phyloP scores from a whole-genome alignment of 2,329 filamentous ascomycete genomes.

The Penicillium brasilianum region DNA sequence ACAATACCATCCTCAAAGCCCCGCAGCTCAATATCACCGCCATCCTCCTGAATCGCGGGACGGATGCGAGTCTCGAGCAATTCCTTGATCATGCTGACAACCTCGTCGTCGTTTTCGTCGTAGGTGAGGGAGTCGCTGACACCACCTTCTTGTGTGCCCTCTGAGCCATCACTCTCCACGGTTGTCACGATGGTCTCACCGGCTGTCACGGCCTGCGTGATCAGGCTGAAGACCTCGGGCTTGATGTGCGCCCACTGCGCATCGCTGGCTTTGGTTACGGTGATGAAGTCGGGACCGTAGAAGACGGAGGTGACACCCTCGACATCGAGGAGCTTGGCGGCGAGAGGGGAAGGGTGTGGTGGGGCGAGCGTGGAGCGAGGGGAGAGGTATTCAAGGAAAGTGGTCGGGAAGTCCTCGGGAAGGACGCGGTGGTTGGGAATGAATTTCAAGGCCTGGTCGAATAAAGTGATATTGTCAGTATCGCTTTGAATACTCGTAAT shows the following conservation, averaged over 20 bases:
- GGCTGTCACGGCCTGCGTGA: constrained; percentile 87
- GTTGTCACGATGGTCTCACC: constrained; percentile 81
- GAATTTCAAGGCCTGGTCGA: constrained; percentile 77
- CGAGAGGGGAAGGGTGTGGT: constrained; percentile 88
- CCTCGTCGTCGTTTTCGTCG: constrained; percentile 89
- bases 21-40: constrained; percentile 93
- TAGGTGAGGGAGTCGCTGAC: constrained; percentile 76
- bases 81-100: constrained; percentile 98
- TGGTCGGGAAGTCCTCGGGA: constrained; percentile 71
- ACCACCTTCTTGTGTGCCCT: constrained; percentile 53
- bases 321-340: constrained; percentile 86
- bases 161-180: constrained; percentile 63
- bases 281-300: constrained; percentile 95
- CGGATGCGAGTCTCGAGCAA: constrained; percentile 92
- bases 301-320: constrained; percentile 96
- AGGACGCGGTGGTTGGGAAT: constrained; percentile 87
- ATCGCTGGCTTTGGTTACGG: constrained; percentile 86
- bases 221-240: constrained; percentile 91
- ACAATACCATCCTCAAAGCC: constrained; percentile 88
- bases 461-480: not conserved
- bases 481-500: not conserved
- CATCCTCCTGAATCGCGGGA: constrained; percentile 95
- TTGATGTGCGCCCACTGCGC: constrained; percentile 94
- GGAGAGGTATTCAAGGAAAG: constrained; percentile 90
- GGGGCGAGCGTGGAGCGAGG: constrained; percentile 86